These are phyloP conservation scores for Gleditsia sinensis DNA, from an alignment of 306 rosid species.

Conservation along the genomic window DNA sequence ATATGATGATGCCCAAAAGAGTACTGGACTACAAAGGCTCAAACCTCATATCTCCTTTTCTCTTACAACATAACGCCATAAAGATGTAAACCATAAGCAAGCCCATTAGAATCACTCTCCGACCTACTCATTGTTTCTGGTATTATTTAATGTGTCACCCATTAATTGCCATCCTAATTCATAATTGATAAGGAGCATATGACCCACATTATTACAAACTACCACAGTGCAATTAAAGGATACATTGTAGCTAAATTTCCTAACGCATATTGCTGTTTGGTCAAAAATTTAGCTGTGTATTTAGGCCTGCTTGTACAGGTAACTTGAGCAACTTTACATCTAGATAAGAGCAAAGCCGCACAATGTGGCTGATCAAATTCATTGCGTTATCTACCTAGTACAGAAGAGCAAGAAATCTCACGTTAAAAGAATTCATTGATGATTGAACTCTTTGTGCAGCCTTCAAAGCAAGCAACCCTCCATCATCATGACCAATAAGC, in stretches of 20 bases:
- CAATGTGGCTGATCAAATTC: conserved; percentile 1
- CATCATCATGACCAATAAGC: conserved; percentile 95
- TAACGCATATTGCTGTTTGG: background rate
- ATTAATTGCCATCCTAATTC: background rate
- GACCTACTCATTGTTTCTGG: background rate
- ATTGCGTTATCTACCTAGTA: conserved; percentile 14
- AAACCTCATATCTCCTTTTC: background rate
- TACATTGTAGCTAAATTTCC: background rate
- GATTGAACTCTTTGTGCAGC: conserved; percentile 76
- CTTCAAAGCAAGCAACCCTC: conserved; percentile 91
- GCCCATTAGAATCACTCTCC: background rate
- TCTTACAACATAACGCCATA: background rate
- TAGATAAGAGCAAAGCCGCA: conserved; percentile 13
- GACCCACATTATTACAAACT: background rate
- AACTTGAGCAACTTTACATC: conserved; percentile 10
- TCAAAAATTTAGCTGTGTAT: background rate
- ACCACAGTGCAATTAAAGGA: background rate
- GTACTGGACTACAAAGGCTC: background rate
- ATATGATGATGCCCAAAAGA: background rate
- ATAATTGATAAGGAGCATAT: background rate
- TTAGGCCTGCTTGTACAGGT: conserved; percentile 8
- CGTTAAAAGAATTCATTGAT: conserved; percentile 69
- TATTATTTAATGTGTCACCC: background rate
- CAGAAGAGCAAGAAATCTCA: conserved; percentile 47
- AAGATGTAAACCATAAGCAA: background rate